A percentile compares a stretch with the other conserved stretches of the same genome.
These are phyloP conservation scores for Pachyrhizus erosus DNA, from an alignment of 306 rosid genomes.

Conservation along the genomic window DNA sequence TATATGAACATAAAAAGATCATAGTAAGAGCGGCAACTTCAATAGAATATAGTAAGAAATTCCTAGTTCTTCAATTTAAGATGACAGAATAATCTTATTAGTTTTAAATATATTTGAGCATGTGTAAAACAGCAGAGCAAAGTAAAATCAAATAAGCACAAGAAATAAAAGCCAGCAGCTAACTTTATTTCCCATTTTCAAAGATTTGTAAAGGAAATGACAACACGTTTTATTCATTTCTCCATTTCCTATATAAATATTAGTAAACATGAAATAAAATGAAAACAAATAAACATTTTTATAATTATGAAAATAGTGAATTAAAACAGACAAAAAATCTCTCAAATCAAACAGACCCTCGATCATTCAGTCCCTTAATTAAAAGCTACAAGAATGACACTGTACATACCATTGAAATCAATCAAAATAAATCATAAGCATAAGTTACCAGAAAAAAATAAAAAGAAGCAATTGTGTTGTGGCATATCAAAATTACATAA, in stretches of 20 bases:
- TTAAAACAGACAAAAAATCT: neutral
- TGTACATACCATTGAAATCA: neutral
- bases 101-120: neutral
- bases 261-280: neutral
- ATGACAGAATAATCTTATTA: neutral
- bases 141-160: neutral
- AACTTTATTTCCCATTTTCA: neutral
- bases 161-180: neutral
- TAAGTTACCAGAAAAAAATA: constrained; percentile 2
- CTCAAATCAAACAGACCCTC: neutral
- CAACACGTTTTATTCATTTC: neutral
- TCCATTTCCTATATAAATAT: neutral
- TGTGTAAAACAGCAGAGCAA: neutral
- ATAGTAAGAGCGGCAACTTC: neutral
- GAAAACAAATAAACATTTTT: neutral
- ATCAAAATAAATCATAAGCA: constrained; percentile 1
- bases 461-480: neutral
- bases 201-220: neutral
- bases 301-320: neutral
- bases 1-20: neutral
- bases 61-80: neutral
- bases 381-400: constrained; percentile 7
- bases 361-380: neutral
- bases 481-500: constrained; percentile 19
- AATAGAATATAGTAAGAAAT: neutral